Evolutionary conservation across 345 rosid species (phyloP).

Genomic region (Xanthoceras sorbifolium): DNA sequence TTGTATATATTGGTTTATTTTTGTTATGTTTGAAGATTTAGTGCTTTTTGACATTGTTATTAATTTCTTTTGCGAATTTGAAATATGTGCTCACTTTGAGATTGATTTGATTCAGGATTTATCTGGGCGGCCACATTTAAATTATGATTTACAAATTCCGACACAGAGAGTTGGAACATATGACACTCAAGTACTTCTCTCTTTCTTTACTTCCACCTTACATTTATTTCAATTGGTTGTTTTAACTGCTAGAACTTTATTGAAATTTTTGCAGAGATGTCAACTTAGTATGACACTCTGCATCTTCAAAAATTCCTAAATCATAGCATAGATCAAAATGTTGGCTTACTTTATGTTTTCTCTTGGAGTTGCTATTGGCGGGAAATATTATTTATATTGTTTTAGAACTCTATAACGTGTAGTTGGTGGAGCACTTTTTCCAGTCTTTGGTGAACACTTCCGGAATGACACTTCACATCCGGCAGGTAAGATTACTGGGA

Average conservation of each 20-base stretch:
- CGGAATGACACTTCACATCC: constrained; percentile 95
- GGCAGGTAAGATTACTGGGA: constrained; percentile 53
- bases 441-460: constrained; percentile 91
- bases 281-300: constrained; percentile 1
- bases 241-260: background rate
- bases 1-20: background rate
- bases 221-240: background rate
- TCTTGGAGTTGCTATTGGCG: background rate
- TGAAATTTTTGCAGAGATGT: background rate
- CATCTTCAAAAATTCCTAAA: background rate
- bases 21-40: background rate
- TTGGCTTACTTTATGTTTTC: constrained; percentile 3
- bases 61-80: background rate
- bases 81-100: constrained; percentile 4
- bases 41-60: background rate
- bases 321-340: background rate
- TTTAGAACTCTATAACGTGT: constrained; percentile 19
- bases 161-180: constrained; percentile 83
- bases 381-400: constrained; percentile 1
- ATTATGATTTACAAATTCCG: constrained; percentile 76
- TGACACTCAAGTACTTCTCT: constrained; percentile 71
- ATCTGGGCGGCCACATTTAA: constrained; percentile 79
- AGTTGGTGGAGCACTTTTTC: constrained; percentile 97
- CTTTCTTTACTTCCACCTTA: constrained; percentile 2
- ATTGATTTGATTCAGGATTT: constrained; percentile 61